These are phyloP conservation scores for Solanum hybrid DNA, from an alignment of 305 asterid species.

Conservation along the genomic window DNA sequence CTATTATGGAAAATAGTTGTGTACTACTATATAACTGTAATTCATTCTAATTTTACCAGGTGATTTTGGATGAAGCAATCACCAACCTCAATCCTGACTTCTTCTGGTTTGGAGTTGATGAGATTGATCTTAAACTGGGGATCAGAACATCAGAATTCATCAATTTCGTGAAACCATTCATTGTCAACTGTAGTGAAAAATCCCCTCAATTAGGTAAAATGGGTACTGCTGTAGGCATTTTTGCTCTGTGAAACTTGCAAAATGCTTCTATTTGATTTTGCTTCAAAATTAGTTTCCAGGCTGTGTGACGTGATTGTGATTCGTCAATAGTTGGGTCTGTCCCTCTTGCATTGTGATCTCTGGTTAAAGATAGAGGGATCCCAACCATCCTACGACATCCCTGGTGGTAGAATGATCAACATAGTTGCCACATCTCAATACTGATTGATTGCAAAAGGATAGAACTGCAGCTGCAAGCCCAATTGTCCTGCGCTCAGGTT, in stretches of 20 bases:
- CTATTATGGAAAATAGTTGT: background rate
- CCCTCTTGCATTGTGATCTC: background rate
- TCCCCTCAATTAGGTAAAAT: background rate
- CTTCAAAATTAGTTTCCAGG: background rate
- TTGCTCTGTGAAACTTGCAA: background rate
- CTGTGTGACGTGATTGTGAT: background rate
- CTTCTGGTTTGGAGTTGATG: constrained; percentile 97
- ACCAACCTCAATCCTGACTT: constrained; percentile 64
- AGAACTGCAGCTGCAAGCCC: background rate
- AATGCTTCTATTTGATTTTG: background rate
- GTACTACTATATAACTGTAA: background rate
- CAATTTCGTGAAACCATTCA: constrained; percentile 49
- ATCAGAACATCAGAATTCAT: constrained; percentile 60
- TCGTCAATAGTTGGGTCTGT: background rate
- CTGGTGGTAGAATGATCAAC: background rate
- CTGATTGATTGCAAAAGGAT: background rate
- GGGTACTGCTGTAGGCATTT: background rate
- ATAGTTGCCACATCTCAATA: background rate
- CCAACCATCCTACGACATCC: background rate
- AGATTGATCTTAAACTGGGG: constrained; percentile 74
- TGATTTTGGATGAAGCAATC: constrained; percentile 89
- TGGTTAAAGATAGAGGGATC: background rate
- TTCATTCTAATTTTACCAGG: constrained; percentile 31
- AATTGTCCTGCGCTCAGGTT: background rate
- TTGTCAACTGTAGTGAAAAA: constrained; percentile 50